Conservation (phyloP, 2,329 filamentous ascomycete species). For the Beauveria bassiana region DNA sequence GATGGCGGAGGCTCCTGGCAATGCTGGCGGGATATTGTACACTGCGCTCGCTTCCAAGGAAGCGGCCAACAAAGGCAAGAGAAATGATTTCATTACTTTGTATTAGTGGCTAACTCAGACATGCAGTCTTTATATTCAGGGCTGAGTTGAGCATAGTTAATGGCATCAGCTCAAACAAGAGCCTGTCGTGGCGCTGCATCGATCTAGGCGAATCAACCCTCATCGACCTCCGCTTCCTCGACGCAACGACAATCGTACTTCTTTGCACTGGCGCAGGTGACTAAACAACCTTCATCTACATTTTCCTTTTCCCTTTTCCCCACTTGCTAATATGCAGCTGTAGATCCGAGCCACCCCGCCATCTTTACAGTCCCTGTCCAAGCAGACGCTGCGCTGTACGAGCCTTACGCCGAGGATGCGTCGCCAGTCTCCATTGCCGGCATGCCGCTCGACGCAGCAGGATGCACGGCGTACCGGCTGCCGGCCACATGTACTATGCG, state of each 20-base stretch:
- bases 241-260: conserved; percentile 52
- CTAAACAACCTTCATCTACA: background rate
- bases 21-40: conserved; percentile 32
- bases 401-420: conserved; percentile 23
- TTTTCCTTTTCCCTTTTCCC: background rate
- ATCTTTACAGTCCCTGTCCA: conserved; percentile 30
- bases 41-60: conserved; percentile 35
- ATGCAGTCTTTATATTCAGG: conserved; percentile 50
- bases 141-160: conserved; percentile 45
- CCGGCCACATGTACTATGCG: conserved; percentile 21
- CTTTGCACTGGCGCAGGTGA: conserved; percentile 40
- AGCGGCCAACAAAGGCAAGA: conserved; percentile 28
- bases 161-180: conserved; percentile 45
- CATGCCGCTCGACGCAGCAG: conserved; percentile 12
- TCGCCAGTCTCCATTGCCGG: conserved; percentile 6
- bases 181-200: conserved; percentile 32
- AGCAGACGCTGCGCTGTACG: conserved; percentile 28
- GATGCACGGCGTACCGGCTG: conserved; percentile 19
- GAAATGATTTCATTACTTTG: conserved; percentile 34
- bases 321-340: background rate
- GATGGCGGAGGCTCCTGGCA: conserved; percentile 35
- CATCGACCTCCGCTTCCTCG: conserved; percentile 60
- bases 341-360: conserved; percentile 20
- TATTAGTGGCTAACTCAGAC: conserved; percentile 20
- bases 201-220: conserved; percentile 36